Evolutionary conservation across 202 grass and related monocot genomes (phyloP).

Genomic region (Digitaria exilis): DNA sequence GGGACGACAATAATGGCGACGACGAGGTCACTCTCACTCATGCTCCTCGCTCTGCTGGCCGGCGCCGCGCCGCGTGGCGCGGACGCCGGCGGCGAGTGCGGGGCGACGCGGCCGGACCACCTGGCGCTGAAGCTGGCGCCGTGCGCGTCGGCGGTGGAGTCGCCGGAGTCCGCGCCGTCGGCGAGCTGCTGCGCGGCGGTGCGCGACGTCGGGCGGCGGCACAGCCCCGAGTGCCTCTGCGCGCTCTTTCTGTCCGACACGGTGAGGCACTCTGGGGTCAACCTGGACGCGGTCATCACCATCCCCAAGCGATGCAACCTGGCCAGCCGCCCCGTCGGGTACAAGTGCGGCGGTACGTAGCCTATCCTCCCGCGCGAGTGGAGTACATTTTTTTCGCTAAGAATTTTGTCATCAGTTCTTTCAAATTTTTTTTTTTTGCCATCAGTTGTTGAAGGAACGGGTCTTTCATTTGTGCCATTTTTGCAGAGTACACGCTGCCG

Average conservation of each 20-base stretch:
- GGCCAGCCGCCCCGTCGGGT: slow-evolving; percentile 52
- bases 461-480: neutral
- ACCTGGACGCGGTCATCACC: slow-evolving; percentile 51
- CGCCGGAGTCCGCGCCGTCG: slow-evolving; percentile 43
- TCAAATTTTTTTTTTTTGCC: too few species aligned
- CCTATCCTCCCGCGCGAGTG: neutral
- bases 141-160: slow-evolving; percentile 49
- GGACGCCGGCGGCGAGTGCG: slow-evolving; percentile 39
- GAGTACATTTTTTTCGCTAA: neutral
- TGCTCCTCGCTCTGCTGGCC: neutral
- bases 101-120: slow-evolving; percentile 36
- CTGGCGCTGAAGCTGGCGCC: slow-evolving; percentile 63
- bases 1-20: too few species aligned
- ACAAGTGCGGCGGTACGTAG: slow-evolving; percentile 64
- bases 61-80: neutral
- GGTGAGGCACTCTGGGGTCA: slow-evolving; percentile 50
- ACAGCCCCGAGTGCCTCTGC: slow-evolving; percentile 62
- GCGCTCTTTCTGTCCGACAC: slow-evolving; percentile 63
- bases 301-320: slow-evolving; percentile 74
- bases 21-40: slow-evolving; percentile 11
- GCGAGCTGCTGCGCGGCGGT: slow-evolving; percentile 50
- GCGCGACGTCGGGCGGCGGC: slow-evolving; percentile 45
- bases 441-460: neutral
- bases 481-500: slow-evolving; percentile 47
- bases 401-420: neutral